These are phyloP conservation scores for Papilionanthe hybrid DNA, from an alignment of 116 monocot species.

Conservation along the genomic window DNA sequence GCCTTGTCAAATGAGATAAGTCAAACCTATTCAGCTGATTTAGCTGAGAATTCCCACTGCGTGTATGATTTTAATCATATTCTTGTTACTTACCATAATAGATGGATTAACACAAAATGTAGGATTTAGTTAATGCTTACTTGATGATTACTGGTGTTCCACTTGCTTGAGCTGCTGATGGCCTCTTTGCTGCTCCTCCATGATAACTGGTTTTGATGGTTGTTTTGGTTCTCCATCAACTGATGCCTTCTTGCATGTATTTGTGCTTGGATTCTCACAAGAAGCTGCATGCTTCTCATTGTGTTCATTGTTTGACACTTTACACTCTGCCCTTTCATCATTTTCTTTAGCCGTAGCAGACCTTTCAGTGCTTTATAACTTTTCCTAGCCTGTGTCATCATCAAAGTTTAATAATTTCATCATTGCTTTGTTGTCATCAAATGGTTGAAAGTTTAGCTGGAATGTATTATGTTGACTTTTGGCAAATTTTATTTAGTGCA, in stretches of 20 bases:
- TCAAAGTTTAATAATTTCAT: not conserved
- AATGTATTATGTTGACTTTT: not conserved
- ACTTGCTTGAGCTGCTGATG: conserved; percentile 35
- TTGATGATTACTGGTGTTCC: conserved; percentile 41
- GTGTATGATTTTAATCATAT: not conserved
- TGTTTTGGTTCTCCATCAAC: conserved; percentile 49
- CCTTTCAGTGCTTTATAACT: conserved; percentile 53
- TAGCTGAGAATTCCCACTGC: not conserved
- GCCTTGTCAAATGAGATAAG: not conserved
- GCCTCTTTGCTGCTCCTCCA: conserved; percentile 31
- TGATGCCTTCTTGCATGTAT: conserved; percentile 51
- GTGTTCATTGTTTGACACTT: conserved; percentile 68
- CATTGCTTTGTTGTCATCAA: not conserved
- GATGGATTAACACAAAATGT: not conserved
- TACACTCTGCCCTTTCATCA: conserved; percentile 57
- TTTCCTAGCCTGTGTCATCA: conserved; percentile 56
- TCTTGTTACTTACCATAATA: not conserved
- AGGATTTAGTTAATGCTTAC: conserved; percentile 21
- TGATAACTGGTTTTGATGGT: conserved; percentile 17
- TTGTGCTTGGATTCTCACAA: conserved; percentile 69
- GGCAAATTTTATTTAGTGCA: not conserved
- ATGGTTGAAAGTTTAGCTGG: not conserved
- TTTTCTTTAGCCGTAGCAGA: conserved; percentile 59
- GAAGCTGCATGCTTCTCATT: conserved; percentile 61
- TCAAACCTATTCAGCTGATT: not conserved